These are phyloP conservation scores for Triticum dicoccoides DNA, from an alignment of 176 grass and related monocot genomes.

Conservation along the genomic window DNA sequence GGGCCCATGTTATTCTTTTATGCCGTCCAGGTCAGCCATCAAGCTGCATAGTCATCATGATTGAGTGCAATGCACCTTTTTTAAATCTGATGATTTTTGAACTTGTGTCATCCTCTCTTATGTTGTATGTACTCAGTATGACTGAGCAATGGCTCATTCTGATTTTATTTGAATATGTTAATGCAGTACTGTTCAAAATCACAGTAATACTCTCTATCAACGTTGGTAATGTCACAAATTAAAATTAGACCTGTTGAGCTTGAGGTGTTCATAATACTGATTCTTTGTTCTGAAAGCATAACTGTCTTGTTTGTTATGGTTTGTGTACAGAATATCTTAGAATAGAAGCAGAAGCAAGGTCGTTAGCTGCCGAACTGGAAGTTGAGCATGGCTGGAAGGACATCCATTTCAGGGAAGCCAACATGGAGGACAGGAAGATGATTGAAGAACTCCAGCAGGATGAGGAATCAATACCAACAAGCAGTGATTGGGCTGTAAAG, in stretches of 20 bases:
- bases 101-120: background rate
- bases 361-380: constrained; percentile 63
- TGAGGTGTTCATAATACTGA: constrained; percentile 13
- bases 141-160: background rate
- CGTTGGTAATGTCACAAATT: constrained; percentile 16
- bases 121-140: background rate
- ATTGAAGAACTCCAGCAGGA: constrained; percentile 57
- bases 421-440: constrained; percentile 52
- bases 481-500: constrained; percentile 91
- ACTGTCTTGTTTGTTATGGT: constrained; percentile 33
- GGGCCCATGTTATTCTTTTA: constrained; percentile 69
- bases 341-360: constrained; percentile 91
- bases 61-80: constrained; percentile 1
- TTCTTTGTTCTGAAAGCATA: constrained; percentile 23
- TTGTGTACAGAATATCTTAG: constrained; percentile 77
- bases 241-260: constrained; percentile 13
- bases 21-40: constrained; percentile 80
- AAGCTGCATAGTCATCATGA: background rate
- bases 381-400: constrained; percentile 65
- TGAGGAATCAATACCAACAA: constrained; percentile 75
- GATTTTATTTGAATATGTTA: background rate
- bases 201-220: background rate
- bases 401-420: constrained; percentile 67
- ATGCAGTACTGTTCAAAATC: background rate
- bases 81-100: background rate